These are phyloP conservation scores for Pestalotiopsis sp. DNA, from an alignment of 2,329 filamentous ascomycete species.

Conservation along the genomic window DNA sequence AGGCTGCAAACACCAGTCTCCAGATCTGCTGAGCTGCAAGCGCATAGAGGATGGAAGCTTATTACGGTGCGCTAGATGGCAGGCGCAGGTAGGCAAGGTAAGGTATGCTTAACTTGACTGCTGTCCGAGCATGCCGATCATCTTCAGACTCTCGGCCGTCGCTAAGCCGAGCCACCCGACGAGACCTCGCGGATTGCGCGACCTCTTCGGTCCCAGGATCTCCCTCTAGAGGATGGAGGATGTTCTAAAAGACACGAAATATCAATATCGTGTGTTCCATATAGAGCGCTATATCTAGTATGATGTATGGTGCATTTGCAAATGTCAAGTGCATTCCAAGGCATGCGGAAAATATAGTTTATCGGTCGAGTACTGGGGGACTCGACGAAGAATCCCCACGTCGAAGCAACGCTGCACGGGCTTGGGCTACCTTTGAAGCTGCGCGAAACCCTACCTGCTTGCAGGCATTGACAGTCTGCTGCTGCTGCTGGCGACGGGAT, in stretches of 20 bases:
- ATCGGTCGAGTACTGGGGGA: neutral
- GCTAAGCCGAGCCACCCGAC: neutral
- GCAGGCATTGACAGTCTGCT: neutral
- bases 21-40: neutral
- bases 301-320: too few species aligned
- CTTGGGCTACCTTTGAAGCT: conserved; percentile 2
- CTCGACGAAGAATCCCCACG: neutral
- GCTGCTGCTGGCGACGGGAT: conserved; percentile 1
- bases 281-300: too few species aligned
- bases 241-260: neutral
- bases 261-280: neutral
- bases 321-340: neutral
- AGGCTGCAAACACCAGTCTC: neutral
- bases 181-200: neutral
- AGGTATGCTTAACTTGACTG: neutral
- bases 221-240: neutral
- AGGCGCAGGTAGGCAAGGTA: neutral
- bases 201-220: neutral
- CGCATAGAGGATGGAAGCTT: neutral
- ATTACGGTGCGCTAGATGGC: neutral
- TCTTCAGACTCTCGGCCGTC: neutral
- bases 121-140: neutral
- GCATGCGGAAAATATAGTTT: neutral
- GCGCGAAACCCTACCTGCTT: conserved; percentile 9
- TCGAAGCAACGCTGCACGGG: neutral